phyloP scores from a whole-genome alignment of 1,284 basidiomycete species.

The Cystobasidium sp. region DNA sequence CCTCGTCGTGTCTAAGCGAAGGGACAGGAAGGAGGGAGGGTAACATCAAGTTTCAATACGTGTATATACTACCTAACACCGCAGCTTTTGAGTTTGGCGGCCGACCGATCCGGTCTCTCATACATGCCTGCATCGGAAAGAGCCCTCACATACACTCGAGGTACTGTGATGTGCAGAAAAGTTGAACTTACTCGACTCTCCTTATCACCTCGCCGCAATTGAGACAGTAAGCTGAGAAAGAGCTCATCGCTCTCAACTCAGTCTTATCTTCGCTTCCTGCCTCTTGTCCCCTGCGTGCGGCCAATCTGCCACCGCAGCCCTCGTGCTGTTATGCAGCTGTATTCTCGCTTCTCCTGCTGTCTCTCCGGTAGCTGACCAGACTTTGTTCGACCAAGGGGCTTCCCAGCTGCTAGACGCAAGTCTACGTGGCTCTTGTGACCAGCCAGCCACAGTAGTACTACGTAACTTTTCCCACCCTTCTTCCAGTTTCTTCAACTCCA shows the following conservation, averaged over 20 bases:
- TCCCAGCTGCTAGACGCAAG: too few relatives aligned
- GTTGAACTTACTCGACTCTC: slow-evolving; percentile 21
- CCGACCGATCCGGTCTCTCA: too few relatives aligned
- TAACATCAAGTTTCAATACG: not conserved
- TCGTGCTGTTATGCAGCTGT: not conserved
- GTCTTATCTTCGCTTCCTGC: not conserved
- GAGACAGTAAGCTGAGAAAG: slow-evolving; percentile 31
- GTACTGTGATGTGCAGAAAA: not conserved
- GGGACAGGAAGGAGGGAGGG: not conserved
- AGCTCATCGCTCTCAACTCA: slow-evolving; percentile 1
- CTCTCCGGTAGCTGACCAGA: too few relatives aligned
- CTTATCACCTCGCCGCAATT: slow-evolving; percentile 25
- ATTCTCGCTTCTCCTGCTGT: too few relatives aligned
- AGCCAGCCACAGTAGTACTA: too few relatives aligned
- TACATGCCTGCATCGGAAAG: too few relatives aligned
- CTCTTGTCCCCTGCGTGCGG: not conserved
- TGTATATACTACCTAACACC: not conserved
- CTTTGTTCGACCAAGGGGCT: too few relatives aligned
- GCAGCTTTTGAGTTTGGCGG: too few relatives aligned
- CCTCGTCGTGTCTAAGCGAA: slow-evolving; percentile 11
- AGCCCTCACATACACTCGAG: not conserved
- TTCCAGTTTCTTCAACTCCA: too few relatives aligned
- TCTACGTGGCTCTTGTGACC: too few relatives aligned
- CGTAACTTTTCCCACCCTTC: too few relatives aligned
- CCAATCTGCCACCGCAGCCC: not conserved